Evolutionary conservation across 1,284 basidiomycete species (phyloP), one percentile per base, ranked within the genome.

Genomic region (Ustilago loliicola): DNA sequence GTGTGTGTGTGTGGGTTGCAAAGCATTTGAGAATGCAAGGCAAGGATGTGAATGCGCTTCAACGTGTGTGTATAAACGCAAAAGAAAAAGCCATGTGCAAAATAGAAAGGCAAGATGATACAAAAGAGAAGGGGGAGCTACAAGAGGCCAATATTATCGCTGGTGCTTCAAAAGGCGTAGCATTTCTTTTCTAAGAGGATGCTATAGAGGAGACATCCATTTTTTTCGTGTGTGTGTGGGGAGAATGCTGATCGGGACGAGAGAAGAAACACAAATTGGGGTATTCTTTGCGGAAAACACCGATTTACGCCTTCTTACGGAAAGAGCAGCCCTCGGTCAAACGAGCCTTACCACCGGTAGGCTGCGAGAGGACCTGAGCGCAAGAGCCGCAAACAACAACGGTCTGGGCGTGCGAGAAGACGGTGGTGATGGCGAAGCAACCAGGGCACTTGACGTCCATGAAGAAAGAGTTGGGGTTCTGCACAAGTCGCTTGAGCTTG

Each of bases 371-470:
- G 76, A 98, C 94, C 85, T 93, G 94, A 72, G 94, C 91, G 91
- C 96, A 99, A 63, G 94, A 93, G 79, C 91, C 92, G 89, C 96
- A 99, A 79, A 94, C 88, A 54, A 96, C 95, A 61, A 96, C 95
- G 72, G 93, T 94, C 88, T 95, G 94, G 48, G 94, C 94, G 87
- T 96, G 94, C 79, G 94, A 95, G 91, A 96, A 96, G 83, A 96
- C 94, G 76, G 94, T 95, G 80, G 94, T 95, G 88, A 96, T 96
- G 85, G 93, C 91, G 87, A 96, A 95, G 90, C 94, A 96, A 78
- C 94, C 94, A 68, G 96, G 93, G 90, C 96, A 99, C 90, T 99
- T 99, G 86, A 99, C 96, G 88, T 99, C 97, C 97, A 99, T 99
- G 90, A 98, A 99, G 90, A 96, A 98, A 58, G 83, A 84, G 83